These are phyloP conservation scores for Cladosporium velox DNA, from an alignment of 2,329 filamentous ascomycete species.

Conservation along the genomic window DNA sequence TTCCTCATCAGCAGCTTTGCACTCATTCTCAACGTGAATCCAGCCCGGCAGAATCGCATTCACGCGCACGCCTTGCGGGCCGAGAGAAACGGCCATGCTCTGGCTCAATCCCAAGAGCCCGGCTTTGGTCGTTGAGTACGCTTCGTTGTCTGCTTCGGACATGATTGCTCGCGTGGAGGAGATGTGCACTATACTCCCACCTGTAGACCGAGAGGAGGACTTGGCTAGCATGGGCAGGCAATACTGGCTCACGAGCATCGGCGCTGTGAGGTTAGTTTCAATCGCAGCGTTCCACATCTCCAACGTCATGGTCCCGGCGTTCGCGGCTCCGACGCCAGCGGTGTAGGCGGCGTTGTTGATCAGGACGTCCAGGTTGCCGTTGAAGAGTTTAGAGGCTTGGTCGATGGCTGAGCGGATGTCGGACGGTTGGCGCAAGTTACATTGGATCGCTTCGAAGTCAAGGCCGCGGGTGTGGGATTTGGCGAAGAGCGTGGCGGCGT, in stretches of 20 bases:
- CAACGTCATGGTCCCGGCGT: constrained; percentile 38
- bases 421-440: constrained; percentile 31
- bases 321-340: constrained; percentile 36
- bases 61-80: constrained; percentile 47
- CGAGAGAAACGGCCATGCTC: constrained; percentile 51
- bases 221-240: constrained; percentile 34
- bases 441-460: constrained; percentile 29
- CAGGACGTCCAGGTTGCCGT: constrained; percentile 43
- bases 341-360: constrained; percentile 49
- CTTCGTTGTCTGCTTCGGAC: constrained; percentile 53
- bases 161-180: constrained; percentile 54
- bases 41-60: constrained; percentile 55
- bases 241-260: constrained; percentile 33
- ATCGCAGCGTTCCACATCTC: constrained; percentile 43
- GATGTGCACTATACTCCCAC: constrained; percentile 47
- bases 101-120: constrained; percentile 54
- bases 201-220: constrained; percentile 22
- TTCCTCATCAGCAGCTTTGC: constrained; percentile 44
- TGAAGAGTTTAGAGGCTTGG: constrained; percentile 39
- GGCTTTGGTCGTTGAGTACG: constrained; percentile 54
- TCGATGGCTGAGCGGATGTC: constrained; percentile 37
- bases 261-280: constrained; percentile 44
- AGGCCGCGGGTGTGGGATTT: constrained; percentile 22
- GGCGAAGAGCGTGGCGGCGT: constrained; percentile 37
- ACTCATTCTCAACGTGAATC: constrained; percentile 53